phyloP scores from a whole-genome alignment of 768 basidiomycete species.

The Psilocybe subaeruginosa region DNA sequence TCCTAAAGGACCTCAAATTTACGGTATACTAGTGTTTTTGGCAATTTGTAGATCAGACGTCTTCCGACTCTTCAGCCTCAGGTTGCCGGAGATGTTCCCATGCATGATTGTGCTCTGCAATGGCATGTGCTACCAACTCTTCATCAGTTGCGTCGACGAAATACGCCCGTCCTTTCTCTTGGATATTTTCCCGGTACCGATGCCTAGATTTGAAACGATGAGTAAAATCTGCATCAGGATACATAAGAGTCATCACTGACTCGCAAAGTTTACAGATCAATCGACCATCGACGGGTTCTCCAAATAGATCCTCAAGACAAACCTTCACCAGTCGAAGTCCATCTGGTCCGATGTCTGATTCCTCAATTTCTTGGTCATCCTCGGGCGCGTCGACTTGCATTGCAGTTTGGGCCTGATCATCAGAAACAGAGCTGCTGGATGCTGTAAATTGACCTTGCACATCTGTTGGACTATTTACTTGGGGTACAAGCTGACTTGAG shows the following conservation, averaged over 20 bases:
- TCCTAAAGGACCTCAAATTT: background rate
- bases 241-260: conserved; percentile 36
- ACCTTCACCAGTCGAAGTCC: conserved; percentile 42
- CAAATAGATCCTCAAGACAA: conserved; percentile 48
- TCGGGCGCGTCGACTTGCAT: conserved; percentile 18
- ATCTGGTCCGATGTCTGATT: conserved; percentile 41
- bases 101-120: conserved; percentile 46
- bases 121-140: conserved; percentile 50
- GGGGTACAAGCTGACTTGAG: too few relatives aligned
- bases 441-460: too few relatives aligned
- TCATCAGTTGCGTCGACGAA: conserved; percentile 42
- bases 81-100: conserved; percentile 46
- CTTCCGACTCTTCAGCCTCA: background rate
- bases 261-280: conserved; percentile 53
- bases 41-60: background rate
- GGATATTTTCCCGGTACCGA: conserved; percentile 34
- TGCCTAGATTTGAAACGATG: conserved; percentile 25
- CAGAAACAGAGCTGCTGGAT: background rate
- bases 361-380: conserved; percentile 37
- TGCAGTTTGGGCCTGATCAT: background rate
- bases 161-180: conserved; percentile 32
- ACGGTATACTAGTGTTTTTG: background rate
- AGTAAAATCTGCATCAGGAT: background rate
- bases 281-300: conserved; percentile 29
- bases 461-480: too few relatives aligned